A percentile compares a stretch with the other conserved stretches of the same genome.
Conservation (phyloP, 305 asterid genomes). For the Fraxinus dipetala region DNA sequence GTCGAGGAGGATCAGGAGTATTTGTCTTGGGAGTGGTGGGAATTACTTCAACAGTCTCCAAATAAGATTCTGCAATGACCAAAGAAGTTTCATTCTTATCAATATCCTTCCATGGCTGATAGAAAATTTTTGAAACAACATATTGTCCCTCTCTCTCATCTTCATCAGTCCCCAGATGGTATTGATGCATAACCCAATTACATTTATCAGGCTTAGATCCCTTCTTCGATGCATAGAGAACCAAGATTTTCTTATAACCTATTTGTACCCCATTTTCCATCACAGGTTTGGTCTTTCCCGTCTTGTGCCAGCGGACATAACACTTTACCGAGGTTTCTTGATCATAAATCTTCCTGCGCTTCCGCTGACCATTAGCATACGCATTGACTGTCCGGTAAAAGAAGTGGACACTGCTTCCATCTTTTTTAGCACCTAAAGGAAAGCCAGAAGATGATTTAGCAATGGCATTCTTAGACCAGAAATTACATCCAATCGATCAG, state of each 20-base stretch:
- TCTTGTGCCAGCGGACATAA: constrained; percentile 90
- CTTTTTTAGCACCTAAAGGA: constrained; percentile 70
- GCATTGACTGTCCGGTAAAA: constrained; percentile 62
- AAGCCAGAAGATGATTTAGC: background rate
- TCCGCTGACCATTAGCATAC: constrained; percentile 68
- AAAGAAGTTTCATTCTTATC: constrained; percentile 27
- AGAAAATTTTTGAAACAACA: constrained; percentile 70
- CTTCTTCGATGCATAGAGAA: constrained; percentile 51
- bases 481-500: constrained; percentile 11
- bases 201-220: constrained; percentile 60
- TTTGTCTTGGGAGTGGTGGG: constrained; percentile 71
- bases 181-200: constrained; percentile 94
- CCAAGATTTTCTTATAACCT: constrained; percentile 92
- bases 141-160: constrained; percentile 67
- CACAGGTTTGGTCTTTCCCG: constrained; percentile 79
- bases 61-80: constrained; percentile 45
- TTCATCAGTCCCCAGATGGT: constrained; percentile 65
- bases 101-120: constrained; percentile 58
- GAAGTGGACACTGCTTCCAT: constrained; percentile 79
- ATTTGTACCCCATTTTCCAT: constrained; percentile 55
- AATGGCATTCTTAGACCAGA: background rate
- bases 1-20: constrained; percentile 58
- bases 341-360: constrained; percentile 65
- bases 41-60: constrained; percentile 28
- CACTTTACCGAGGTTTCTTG: constrained; percentile 24